These are phyloP conservation scores for Ganoderma lucidum DNA, from an alignment of 1,284 basidiomycete genomes.

Conservation along the genomic window DNA sequence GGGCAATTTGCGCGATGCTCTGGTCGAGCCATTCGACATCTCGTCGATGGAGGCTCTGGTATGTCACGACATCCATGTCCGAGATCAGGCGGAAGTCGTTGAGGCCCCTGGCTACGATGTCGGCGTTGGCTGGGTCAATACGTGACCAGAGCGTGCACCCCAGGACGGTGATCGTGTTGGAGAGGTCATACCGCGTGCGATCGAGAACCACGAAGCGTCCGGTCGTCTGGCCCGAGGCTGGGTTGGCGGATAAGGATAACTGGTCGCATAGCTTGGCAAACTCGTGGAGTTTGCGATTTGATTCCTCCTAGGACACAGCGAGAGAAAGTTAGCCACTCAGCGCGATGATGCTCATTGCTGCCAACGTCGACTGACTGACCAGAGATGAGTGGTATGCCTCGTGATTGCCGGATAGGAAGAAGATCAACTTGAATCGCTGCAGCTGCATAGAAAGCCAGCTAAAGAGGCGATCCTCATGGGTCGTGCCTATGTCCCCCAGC, in stretches of 20 bases:
- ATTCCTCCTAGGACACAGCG: constrained; percentile 19
- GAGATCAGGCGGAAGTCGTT: constrained; percentile 45
- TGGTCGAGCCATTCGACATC: constrained; percentile 46
- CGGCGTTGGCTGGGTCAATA: constrained; percentile 39
- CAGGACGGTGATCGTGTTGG: constrained; percentile 44
- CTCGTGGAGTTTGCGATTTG: constrained; percentile 15
- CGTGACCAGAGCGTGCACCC: constrained; percentile 52
- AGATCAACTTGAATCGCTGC: constrained; percentile 42
- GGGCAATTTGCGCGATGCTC: constrained; percentile 37
- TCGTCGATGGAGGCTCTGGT: constrained; percentile 38
- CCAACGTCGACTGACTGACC: constrained; percentile 23
- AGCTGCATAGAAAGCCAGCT: constrained; percentile 45
- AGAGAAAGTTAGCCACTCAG: neutral
- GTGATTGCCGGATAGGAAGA: constrained; percentile 48
- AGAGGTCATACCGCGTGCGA: constrained; percentile 46
- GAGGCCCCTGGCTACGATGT: constrained; percentile 38
- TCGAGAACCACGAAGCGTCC: constrained; percentile 47
- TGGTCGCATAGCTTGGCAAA: constrained; percentile 22
- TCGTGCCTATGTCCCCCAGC: constrained; percentile 49
- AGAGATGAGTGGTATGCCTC: constrained; percentile 37
- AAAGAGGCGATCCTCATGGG: constrained; percentile 43
- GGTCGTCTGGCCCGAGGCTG: neutral
- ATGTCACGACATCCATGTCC: constrained; percentile 38
- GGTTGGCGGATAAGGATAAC: too few species aligned
- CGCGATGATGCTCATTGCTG: neutral